A percentile compares a stretch with the other conserved stretches of the same genome.
These are phyloP conservation scores for Crithidia bombi DNA, from an alignment of 208 protist species.

Conservation along the genomic window DNA sequence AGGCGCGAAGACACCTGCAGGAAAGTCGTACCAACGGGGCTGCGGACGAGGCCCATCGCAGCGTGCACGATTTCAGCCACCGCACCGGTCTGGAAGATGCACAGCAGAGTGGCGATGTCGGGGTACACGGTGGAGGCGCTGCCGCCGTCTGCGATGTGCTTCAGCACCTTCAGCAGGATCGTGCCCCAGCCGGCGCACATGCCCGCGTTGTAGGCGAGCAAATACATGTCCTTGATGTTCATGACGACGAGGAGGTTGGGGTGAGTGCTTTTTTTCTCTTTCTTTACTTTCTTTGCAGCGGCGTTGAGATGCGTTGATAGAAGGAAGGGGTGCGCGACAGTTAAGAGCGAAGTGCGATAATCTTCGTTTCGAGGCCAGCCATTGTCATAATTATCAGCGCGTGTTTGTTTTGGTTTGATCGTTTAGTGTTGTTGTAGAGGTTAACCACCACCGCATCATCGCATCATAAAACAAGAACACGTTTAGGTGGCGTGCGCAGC, in stretches of 20 bases:
- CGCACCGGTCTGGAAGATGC: slow-evolving; percentile 85
- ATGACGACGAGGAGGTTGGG: too few species aligned
- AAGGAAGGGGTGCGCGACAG: too few species aligned
- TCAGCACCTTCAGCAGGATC: slow-evolving; percentile 61
- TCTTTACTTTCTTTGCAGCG: too few species aligned
- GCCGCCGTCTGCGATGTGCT: slow-evolving; percentile 43
- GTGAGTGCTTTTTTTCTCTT: too few species aligned
- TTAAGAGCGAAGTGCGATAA: too few species aligned
- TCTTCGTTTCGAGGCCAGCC: too few species aligned
- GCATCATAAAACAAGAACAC: too few species aligned
- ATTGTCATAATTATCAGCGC: too few species aligned
- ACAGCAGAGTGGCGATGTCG: slow-evolving; percentile 63
- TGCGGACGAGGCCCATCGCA: slow-evolving; percentile 74
- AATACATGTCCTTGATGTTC: slow-evolving; percentile 64
- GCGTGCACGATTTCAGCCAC: slow-evolving; percentile 86
- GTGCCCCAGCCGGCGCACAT: slow-evolving; percentile 75
- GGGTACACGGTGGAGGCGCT: slow-evolving; percentile 59
- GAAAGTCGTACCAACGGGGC: slow-evolving; percentile 80
- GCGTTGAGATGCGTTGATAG: background rate
- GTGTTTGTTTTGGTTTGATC: too few species aligned
- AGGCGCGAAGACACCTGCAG: slow-evolving; percentile 89
- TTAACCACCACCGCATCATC: too few species aligned
- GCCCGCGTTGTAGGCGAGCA: slow-evolving; percentile 77
- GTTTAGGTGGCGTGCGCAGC: background rate
- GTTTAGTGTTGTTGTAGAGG: too few species aligned